Base-by-base conservation (phyloP, 73 alveolate genomes). In the Paramecium primaurelia region DNA sequence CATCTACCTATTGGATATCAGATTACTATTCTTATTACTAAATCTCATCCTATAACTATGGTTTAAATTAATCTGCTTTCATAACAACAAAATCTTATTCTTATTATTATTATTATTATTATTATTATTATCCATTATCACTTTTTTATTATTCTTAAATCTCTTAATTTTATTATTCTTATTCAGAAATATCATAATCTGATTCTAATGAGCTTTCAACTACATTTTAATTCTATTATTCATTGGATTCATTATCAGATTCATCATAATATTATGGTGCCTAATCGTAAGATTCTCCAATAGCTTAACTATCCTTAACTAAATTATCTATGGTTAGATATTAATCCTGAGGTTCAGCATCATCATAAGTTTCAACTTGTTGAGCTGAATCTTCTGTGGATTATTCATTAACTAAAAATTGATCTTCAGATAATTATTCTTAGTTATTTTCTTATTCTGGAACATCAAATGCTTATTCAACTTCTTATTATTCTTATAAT, bases 181-280 rank as follows among this genome's bases (percentile, higher is more conserved):
- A 18, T 54, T 54, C 69, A 54, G 69, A 54, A 54, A 54, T 18
- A 54, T 54, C 69, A 54, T 54, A 54, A 54, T 54, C 69, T 54
- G 10, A n/a, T 18, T 54, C 30, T n/a, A 54, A 54, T 18, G 69
- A 16, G 36, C 20, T 18, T 54, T 54, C 69, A n/a, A 54, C 36
- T 54, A 3, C 14, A 54, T 18, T 54, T 54, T 54, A n/a, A 5
- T 9, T 16, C 3, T 54, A 20, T 6, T 54, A 16, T 18, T 54
- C 28, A 16, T 2, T n/a, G 0, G 69, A 18, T 54, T 54, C 2
- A 54, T n/a, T 54, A 18, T 54, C 69, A 18, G 69, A 54, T 64
- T 22, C 84, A 28, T 64, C 84, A 64, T 64, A 64, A 64, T 64
- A 64, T 64, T 64, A 64, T 12, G 84, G 84, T 64, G 84, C 49